These are phyloP conservation scores for Cornus kousa DNA, from an alignment of 148 eudicot genomes.

Conservation along the genomic window DNA sequence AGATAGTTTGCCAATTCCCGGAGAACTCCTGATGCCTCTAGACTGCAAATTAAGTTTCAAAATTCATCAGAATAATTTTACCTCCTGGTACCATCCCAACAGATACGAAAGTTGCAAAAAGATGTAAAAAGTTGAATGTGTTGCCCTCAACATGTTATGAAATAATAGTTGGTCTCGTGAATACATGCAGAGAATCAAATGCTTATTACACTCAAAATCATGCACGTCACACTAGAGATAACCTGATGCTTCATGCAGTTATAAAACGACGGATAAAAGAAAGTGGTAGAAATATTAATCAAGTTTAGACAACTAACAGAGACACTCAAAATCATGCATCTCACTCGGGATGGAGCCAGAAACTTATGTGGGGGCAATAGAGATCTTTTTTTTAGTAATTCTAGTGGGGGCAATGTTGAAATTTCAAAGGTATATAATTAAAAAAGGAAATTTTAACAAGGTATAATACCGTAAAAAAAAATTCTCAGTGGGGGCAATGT, in stretches of 20 bases:
- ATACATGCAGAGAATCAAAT: background rate
- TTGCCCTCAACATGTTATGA: background rate
- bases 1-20: constrained; percentile 92
- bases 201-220: background rate
- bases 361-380: too few relatives aligned
- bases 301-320: background rate
- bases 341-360: too few relatives aligned
- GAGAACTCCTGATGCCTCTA: constrained; percentile 93
- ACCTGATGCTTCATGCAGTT: too few relatives aligned
- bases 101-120: background rate
- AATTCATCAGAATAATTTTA: constrained; percentile 1
- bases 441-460: too few relatives aligned
- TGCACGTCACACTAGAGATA: background rate
- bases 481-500: too few relatives aligned
- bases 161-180: background rate
- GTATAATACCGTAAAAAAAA: too few relatives aligned
- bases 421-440: too few relatives aligned
- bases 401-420: too few relatives aligned
- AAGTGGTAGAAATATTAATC: too few relatives aligned
- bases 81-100: background rate
- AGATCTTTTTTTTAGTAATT: too few relatives aligned
- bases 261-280: too few relatives aligned
- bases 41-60: constrained; percentile 32
- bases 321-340: too few relatives aligned
- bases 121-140: background rate